Evolutionary conservation across 208 protist species (phyloP).

Genomic region (Crithidia sp.): DNA sequence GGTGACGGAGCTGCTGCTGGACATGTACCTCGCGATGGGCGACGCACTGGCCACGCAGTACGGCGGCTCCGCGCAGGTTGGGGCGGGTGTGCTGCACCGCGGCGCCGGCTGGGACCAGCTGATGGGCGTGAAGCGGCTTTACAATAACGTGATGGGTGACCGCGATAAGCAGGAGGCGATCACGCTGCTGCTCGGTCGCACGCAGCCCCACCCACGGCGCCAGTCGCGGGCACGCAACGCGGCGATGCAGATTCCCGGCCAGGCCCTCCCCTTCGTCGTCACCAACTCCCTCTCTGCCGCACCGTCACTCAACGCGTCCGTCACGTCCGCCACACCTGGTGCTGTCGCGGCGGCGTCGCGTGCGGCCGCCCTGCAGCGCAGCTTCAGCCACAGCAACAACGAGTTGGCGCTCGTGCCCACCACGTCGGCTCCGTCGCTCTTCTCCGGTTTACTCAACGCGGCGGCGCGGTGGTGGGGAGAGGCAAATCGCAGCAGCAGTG

Average conservation of each 20-base stretch:
- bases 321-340: slow-evolving; percentile 15
- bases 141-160: slow-evolving; percentile 87
- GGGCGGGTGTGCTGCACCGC: slow-evolving; percentile 82
- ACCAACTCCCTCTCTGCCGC: neutral
- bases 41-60: slow-evolving; percentile 91
- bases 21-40: slow-evolving; percentile 82
- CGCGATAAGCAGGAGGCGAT: slow-evolving; percentile 75
- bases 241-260: slow-evolving; percentile 23
- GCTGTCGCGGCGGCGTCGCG: neutral
- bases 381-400: neutral
- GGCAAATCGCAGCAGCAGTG: neutral
- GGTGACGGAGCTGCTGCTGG: slow-evolving; percentile 67
- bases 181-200: slow-evolving; percentile 87
- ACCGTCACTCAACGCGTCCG: slow-evolving; percentile 9
- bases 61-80: slow-evolving; percentile 86
- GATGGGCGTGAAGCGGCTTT: slow-evolving; percentile 88
- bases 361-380: neutral
- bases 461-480: slow-evolving; percentile 29
- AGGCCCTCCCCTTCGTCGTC: slow-evolving; percentile 1
- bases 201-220: slow-evolving; percentile 41
- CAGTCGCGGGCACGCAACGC: slow-evolving; percentile 25
- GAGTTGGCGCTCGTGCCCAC: slow-evolving; percentile 3
- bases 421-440: slow-evolving; percentile 8
- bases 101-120: slow-evolving; percentile 86
- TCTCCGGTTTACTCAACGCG: slow-evolving; percentile 18